Evolutionary conservation across 805 yeast genomes (phyloP).

Genomic region (Metschnikowia arizonensis): DNA sequence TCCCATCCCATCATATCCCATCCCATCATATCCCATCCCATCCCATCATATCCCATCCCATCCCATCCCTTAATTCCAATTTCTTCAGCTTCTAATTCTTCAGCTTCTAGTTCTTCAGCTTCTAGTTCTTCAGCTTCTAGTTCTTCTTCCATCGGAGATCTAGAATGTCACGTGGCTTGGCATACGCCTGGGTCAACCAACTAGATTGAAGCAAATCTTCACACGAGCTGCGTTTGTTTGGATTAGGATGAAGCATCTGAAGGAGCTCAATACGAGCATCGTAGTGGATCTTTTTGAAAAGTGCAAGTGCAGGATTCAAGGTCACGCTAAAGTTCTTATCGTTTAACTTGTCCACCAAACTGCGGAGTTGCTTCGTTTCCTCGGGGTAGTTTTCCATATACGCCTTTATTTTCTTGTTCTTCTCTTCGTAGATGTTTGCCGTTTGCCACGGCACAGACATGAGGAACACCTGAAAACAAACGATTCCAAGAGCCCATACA

Average conservation of each 20-base stretch:
- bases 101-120: no score
- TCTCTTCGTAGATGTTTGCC: constrained; percentile 27
- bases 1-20: no score
- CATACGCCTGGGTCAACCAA: constrained; percentile 40
- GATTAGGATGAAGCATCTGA: constrained; percentile 32
- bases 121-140: no score
- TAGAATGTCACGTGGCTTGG: constrained; percentile 35
- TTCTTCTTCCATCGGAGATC: constrained; percentile 12
- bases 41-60: no score
- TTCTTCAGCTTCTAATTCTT: no score
- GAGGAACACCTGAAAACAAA: constrained; percentile 43
- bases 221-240: constrained; percentile 22
- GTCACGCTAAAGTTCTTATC: constrained; percentile 17
- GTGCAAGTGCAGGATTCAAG: constrained; percentile 30
- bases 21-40: no score
- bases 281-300: constrained; percentile 36
- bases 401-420: constrained; percentile 21
- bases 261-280: constrained; percentile 33
- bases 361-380: constrained; percentile 19
- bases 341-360: constrained; percentile 25
- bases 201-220: constrained; percentile 24
- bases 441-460: constrained; percentile 48
- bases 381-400: constrained; percentile 29
- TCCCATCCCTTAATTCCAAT: no score
- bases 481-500: constrained; percentile 50